Evolutionary conservation across 2,329 filamentous ascomycete species (phyloP).

Genomic region (Cercospora nicotianae): DNA sequence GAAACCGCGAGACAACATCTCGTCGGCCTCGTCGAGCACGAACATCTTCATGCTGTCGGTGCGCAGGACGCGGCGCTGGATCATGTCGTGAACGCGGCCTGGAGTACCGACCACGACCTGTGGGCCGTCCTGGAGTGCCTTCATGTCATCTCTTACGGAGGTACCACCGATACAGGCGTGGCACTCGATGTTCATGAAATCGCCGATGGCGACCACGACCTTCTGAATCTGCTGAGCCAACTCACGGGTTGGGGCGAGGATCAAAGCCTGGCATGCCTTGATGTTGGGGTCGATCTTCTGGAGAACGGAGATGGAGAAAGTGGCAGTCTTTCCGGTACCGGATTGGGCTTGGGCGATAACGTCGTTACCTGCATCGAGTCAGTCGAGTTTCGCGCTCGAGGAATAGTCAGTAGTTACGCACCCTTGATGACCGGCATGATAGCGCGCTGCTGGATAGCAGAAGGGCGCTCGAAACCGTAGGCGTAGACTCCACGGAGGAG

Average conservation of each 20-base stretch:
- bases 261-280: conserved; percentile 97
- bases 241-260: conserved; percentile 96
- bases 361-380: conserved; percentile 70
- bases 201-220: conserved; percentile 96
- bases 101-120: conserved; percentile 98
- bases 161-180: conserved; percentile 99
- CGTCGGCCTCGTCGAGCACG: conserved; percentile 97
- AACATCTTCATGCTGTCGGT: conserved; percentile 99
- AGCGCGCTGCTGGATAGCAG: conserved; percentile 98
- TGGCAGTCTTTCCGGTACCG: conserved; percentile 99
- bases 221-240: conserved; percentile 99
- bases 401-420: conserved; percentile 50
- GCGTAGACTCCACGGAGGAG: conserved; percentile 98
- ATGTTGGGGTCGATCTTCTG: conserved; percentile 96
- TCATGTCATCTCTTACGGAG: conserved; percentile 97
- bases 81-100: conserved; percentile 99
- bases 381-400: conserved; percentile 11
- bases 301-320: conserved; percentile 97
- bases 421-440: conserved; percentile 99
- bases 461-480: conserved; percentile 99
- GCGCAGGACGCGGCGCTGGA: conserved; percentile 94
- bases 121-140: conserved; percentile 90
- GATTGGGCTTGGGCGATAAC: conserved; percentile 99
- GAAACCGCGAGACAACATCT: conserved; percentile 99
- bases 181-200: conserved; percentile 99